Conservation (phyloP, 768 basidiomycete species). For the Leccinum imitatum region DNA sequence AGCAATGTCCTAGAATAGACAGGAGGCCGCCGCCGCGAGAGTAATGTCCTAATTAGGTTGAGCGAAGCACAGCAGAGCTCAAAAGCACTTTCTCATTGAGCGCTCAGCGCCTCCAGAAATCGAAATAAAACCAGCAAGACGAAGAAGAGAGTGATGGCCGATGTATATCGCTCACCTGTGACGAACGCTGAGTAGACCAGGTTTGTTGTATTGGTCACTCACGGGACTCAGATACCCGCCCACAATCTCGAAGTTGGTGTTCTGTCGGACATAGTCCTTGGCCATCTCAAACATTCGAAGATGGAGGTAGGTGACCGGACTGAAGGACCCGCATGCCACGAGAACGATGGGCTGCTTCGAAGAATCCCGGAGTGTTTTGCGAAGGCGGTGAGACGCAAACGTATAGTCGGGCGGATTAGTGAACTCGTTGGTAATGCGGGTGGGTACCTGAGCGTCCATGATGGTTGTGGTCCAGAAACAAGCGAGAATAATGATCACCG, state of each 20-base stretch:
- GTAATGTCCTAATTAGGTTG: constrained; percentile 9
- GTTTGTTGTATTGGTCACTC: constrained; percentile 94
- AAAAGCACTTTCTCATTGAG: constrained; percentile 8
- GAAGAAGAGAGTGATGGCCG: constrained; percentile 3
- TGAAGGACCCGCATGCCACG: constrained; percentile 97
- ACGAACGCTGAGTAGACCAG: constrained; percentile 81
- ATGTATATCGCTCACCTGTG: constrained; percentile 68
- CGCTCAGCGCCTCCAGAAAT: not conserved
- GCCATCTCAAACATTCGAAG: constrained; percentile 99
- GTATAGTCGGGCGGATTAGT: constrained; percentile 64
- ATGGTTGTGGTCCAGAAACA: constrained; percentile 14
- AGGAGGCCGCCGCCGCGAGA: constrained; percentile 21
- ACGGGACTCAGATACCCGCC: constrained; percentile 97
- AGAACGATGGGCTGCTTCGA: constrained; percentile 85
- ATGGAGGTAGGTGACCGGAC: constrained; percentile 96
- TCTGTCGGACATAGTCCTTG: constrained; percentile 89
- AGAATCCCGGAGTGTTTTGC: constrained; percentile 54
- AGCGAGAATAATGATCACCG: constrained; percentile 6
- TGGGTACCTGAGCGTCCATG: constrained; percentile 26
- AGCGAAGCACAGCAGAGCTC: not conserved
- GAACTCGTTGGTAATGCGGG: constrained; percentile 38
- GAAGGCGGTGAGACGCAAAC: constrained; percentile 67
- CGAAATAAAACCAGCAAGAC: not conserved
- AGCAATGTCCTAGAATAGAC: constrained; percentile 6
- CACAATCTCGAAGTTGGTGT: constrained; percentile 90